A percentile compares a stretch with the other conserved stretches of the same genome.
Evolutionary conservation across 208 protist species (phyloP).

Genomic region (Naegleria gruberi): DNA sequence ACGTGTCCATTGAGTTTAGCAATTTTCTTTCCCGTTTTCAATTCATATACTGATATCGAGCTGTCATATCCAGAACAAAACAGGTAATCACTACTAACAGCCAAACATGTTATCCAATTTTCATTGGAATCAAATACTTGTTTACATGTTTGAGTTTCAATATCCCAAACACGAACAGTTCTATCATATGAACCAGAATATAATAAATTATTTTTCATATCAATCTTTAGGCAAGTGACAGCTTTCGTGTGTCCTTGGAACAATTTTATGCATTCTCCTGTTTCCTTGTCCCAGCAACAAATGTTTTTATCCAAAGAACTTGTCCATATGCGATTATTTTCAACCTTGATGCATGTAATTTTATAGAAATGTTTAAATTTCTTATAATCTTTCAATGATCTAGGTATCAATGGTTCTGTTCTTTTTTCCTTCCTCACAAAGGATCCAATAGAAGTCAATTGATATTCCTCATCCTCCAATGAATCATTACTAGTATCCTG

Average conservation of each 20-base stretch:
- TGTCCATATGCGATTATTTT: neutral
- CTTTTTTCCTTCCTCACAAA: neutral
- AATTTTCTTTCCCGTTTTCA: neutral
- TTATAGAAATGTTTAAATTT: conserved; percentile 12
- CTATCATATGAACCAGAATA: neutral
- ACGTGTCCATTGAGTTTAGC: neutral
- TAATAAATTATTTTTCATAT: neutral
- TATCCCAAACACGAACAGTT: neutral
- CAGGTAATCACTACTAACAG: neutral
- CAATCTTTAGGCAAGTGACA: neutral
- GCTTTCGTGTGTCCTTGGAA: neutral
- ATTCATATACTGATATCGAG: neutral
- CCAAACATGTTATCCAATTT: neutral
- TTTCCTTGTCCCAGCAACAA: neutral
- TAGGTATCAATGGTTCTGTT: neutral
- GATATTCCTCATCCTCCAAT: neutral
- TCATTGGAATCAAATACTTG: neutral
- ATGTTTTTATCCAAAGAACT: neutral
- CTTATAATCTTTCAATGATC: neutral
- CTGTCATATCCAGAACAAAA: conserved; percentile 1
- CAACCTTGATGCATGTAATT: neutral
- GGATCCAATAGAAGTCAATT: neutral
- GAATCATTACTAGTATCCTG: neutral
- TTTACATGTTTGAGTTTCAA: neutral
- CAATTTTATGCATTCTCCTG: neutral